Conservation (phyloP, 1,139 yeast species). For the Suhomyces coccinellae region DNA sequence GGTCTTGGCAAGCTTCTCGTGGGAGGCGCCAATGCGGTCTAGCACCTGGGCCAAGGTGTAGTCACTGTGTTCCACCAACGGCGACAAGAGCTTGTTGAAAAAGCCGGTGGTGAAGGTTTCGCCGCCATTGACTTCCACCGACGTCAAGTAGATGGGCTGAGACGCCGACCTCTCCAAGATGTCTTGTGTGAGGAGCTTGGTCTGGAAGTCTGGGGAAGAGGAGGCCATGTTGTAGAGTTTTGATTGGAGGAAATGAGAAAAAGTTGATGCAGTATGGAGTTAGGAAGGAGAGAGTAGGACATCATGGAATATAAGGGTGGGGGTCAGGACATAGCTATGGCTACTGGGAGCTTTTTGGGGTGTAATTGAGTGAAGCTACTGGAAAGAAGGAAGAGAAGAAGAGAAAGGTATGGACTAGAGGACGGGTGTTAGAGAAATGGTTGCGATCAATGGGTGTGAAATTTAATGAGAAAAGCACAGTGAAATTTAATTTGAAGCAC, state of each 20-base stretch:
- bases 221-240: constrained; percentile 5
- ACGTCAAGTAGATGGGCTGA: constrained; percentile 47
- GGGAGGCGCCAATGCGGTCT: constrained; percentile 25
- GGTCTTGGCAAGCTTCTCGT: constrained; percentile 37
- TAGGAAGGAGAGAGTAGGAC: not conserved
- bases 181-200: constrained; percentile 35
- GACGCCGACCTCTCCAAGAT: constrained; percentile 32
- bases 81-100: constrained; percentile 46
- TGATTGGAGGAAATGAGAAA: constrained; percentile 2
- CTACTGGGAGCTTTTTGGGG: not conserved
- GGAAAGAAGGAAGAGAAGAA: no score
- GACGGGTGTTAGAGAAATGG: no score
- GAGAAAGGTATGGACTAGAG: no score
- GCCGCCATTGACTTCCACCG: constrained; percentile 52
- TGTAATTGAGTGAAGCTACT: not conserved
- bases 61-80: constrained; percentile 45
- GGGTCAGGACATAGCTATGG: not conserved
- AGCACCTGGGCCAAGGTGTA: constrained; percentile 47
- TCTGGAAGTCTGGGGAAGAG: constrained; percentile 21
- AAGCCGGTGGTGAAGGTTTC: constrained; percentile 48
- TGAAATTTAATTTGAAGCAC: no score
- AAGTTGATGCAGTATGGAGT: not conserved
- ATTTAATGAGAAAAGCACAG: no score
- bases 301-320: no score
- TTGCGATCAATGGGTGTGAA: no score